phyloP scores from a whole-genome alignment of 2,329 filamentous ascomycete genomes.

The Cercospora brassicicola region DNA sequence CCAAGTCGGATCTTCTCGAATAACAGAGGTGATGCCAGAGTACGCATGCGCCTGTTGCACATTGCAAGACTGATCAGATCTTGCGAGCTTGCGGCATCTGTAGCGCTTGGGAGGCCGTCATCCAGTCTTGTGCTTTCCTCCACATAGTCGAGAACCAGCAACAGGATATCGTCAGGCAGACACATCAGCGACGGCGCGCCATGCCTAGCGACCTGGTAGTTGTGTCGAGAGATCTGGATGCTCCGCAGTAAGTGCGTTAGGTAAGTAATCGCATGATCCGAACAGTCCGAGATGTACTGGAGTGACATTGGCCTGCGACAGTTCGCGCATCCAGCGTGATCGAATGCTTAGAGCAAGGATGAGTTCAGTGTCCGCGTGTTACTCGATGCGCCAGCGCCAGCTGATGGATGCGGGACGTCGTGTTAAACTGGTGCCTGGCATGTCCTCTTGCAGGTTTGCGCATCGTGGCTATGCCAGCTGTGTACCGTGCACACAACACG shows the following conservation, averaged over 20 bases:
- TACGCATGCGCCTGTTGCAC: constrained; percentile 1
- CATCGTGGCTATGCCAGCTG: neutral
- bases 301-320: neutral
- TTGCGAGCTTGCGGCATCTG: neutral
- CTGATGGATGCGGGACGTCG: neutral
- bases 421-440: constrained; percentile 7
- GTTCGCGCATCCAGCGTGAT: neutral
- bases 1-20: constrained; percentile 1
- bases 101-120: neutral
- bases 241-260: neutral
- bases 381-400: neutral
- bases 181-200: constrained; percentile 6
- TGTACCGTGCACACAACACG: neutral
- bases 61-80: neutral
- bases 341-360: neutral
- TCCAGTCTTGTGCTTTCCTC: neutral
- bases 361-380: neutral
- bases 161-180: constrained; percentile 5
- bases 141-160: neutral
- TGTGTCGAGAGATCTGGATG: constrained; percentile 5
- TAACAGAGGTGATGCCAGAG: neutral
- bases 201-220: neutral
- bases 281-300: constrained; percentile 7
- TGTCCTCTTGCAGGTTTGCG: neutral
- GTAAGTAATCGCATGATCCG: neutral